Base-by-base conservation (phyloP, 2,329 filamentous ascomycete genomes). In the Pseudopyrenochaeta lycopersici region DNA sequence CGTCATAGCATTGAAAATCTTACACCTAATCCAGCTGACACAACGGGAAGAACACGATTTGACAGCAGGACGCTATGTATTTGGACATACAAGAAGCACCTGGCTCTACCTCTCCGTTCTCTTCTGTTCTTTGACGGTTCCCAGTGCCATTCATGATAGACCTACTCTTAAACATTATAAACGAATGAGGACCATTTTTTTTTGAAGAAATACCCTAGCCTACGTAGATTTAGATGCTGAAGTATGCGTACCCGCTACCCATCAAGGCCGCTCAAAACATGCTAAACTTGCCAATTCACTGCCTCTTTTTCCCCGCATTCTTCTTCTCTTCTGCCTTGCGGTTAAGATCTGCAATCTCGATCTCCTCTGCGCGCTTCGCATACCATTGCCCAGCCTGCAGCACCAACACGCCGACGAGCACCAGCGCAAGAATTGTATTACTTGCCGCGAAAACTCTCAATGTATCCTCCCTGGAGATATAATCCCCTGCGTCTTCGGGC, bases 351-450 rank as follows among this genome's bases (percentile, higher is more conserved):
- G 85, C 86, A 50, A 85, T 82, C 76, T 97, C 93, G 74, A 93
- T 90, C 70, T 84, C 84, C 77, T 98, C 93, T 80, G 96, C 96
- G 73, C 91, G 85, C 84, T 98, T 93, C 21, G 95, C 95, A 80
- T 99, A 99, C 95, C 94, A 98, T 84, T 98, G 92, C 10, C 95
- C 95, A 17, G 92, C 92, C 85, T 99, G 95, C 71, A 99, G 79
- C 30, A 97, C 91, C 62, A 99, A 76, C 9, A 99, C 91, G 4
- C 95, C 95, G 2, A 98, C 88, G 47, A 99, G 79, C 27, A 99
- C 92, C 39, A 99, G 84, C 31, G 94, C 95, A 52, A 98, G 79
- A 73, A 99, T 99, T 2, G 95, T 98, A 78, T 99, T 97, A 76
- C 92, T 97, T 7, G 95, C 95, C 29, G 92, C 88, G 68, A 98